Conservation (phyloP, 768 basidiomycete species). For the Suillus brevipes region DNA sequence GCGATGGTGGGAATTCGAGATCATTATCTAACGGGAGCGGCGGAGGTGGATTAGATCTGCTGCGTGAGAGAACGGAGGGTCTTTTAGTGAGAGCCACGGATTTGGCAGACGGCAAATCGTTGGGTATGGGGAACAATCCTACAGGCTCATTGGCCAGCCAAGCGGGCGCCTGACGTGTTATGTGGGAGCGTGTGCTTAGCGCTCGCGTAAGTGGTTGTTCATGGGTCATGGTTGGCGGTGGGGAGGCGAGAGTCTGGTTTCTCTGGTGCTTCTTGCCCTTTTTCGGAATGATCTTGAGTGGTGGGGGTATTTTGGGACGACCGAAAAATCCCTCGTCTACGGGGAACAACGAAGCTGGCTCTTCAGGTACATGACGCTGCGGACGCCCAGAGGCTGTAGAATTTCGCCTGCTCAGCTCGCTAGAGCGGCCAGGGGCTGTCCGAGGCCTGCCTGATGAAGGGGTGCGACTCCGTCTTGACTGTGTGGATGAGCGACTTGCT, state of each 20-base stretch:
- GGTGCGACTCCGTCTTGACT: background rate
- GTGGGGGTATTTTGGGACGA: slow-evolving; percentile 20
- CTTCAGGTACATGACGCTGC: background rate
- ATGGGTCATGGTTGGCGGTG: background rate
- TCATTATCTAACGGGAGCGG: too few relatives aligned
- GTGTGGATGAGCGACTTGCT: background rate
- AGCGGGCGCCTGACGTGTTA: background rate
- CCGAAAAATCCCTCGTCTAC: slow-evolving; percentile 22
- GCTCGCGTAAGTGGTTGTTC: background rate
- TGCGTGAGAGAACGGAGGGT: background rate
- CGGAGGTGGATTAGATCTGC: background rate
- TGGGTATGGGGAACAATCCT: slow-evolving; percentile 1
- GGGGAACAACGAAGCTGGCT: slow-evolving; percentile 14
- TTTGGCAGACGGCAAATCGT: background rate
- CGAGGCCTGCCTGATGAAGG: too few relatives aligned
- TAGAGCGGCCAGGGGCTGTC: background rate
- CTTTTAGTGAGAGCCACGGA: background rate
- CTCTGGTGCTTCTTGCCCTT: slow-evolving; percentile 13
- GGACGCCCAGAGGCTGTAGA: background rate
- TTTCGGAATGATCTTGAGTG: slow-evolving; percentile 13
- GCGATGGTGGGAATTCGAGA: background rate
- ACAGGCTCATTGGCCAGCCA: background rate
- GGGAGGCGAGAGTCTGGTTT: slow-evolving; percentile 9
- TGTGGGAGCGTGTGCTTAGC: background rate
- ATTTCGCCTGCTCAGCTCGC: background rate